Base-by-base conservation (phyloP, 306 rosid genomes). In the Erythrophleum fordii region DNA sequence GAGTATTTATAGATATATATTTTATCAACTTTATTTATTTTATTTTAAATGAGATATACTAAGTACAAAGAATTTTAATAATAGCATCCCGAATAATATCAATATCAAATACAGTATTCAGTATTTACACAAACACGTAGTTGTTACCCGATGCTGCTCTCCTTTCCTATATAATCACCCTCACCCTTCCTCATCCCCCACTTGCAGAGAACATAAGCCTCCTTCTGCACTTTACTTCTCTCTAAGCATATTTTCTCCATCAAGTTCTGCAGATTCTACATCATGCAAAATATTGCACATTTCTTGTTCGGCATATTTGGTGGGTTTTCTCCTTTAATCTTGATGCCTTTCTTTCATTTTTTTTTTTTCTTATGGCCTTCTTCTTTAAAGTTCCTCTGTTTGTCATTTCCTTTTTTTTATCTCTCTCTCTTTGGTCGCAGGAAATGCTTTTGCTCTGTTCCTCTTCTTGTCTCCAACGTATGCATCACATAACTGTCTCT, bases 381-480 rank as follows among this genome's bases (percentile, higher is more conserved):
- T 10, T 6, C 70, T 67, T 31, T 51, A 6, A 20, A 39, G 34
- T 20, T 55, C 25, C 79, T 77, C 66, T 28, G 69, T 76, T 68
- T 80, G 62, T 83, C 28, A 70, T 58, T 55, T 23, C 35, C 25
- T 25, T 35, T 58, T 58, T n/a, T n/a, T n/a, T n/a, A n/a, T n/a
- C 7, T 4, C 14, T 5, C 70, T 68, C 35, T 37, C n/a, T 16
- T 45, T 8, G 29, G 34, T 3, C 81, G 85, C 87, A 95, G 98
- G 99, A 69, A 90, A 93, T 85, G 93, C 80, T 29, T 80, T 84
- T 73, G 99, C 93, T 29, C 86, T 95, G 67, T 93, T 93, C 87
- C 99, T 93, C 86, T 95, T 91, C 96, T 81, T 91, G 77, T 76
- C 99, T 11, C 99, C 99, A 68, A 70, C 66, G 97, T 95, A 91